Evolutionary conservation across 23 red algal genomes (phyloP).

Genomic region (Chondrus crispus): DNA sequence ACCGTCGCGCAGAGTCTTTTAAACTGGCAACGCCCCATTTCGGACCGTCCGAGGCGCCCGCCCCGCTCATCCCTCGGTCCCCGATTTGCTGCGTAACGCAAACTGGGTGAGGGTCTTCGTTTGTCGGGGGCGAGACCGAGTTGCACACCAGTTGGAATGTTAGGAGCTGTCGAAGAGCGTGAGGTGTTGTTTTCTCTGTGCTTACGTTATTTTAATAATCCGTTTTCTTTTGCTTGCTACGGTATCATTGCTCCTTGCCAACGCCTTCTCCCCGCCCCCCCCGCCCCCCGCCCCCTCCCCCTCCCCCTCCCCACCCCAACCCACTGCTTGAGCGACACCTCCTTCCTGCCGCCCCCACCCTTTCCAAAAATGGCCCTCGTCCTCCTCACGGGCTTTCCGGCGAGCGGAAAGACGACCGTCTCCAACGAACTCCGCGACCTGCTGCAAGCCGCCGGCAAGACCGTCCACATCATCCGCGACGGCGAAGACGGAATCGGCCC

Average conservation of each 20-base stretch:
- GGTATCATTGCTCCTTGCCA: not conserved
- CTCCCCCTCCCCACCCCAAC: not conserved
- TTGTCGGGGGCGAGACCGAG: no score
- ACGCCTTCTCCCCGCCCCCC: not conserved
- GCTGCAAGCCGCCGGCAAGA: not conserved
- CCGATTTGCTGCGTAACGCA: no score
- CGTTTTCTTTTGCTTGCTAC: no score
- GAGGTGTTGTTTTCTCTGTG: no score
- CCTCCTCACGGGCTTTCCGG: constrained; percentile 49
- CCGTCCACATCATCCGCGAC: constrained; percentile 28
- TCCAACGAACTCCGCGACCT: not conserved
- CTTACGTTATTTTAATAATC: no score
- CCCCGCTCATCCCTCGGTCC: constrained; percentile 5
- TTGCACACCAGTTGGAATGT: no score
- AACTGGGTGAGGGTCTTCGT: no score
- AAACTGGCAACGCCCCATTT: constrained; percentile 43
- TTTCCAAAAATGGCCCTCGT: constrained; percentile 36
- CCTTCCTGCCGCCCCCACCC: not conserved
- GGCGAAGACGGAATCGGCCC: not conserved
- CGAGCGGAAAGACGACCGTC: constrained; percentile 55
- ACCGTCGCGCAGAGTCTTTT: constrained; percentile 55
- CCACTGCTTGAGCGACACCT: not conserved
- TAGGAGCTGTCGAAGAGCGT: no score
- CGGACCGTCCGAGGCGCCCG: constrained; percentile 18
- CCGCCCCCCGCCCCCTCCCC: not conserved